Evolutionary conservation across 2,329 filamentous ascomycete species (phyloP).

Genomic region (Hysterium pulicare): DNA sequence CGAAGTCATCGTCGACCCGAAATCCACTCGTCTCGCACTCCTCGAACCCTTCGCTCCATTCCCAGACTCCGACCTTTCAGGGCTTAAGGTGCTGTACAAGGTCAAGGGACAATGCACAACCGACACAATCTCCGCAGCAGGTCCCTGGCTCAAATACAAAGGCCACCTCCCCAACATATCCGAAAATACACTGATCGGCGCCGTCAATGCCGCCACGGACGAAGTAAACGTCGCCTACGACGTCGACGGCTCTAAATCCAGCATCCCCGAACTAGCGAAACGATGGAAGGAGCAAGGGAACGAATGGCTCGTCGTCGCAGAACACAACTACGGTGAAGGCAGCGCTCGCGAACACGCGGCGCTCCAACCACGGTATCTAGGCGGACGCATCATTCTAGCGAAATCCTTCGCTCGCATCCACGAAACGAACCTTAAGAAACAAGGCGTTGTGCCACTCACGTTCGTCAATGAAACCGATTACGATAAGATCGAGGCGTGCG

Average conservation of each 20-base stretch:
- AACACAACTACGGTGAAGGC: conserved; percentile 96
- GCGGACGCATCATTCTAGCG: conserved; percentile 75
- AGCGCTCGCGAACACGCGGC: conserved; percentile 87
- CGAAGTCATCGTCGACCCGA: conserved; percentile 74
- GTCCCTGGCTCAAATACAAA: conserved; percentile 99
- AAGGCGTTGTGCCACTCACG: conserved; percentile 91
- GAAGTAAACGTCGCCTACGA: conserved; percentile 94
- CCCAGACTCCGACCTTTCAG: conserved; percentile 68
- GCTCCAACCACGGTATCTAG: conserved; percentile 85
- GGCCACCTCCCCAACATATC: conserved; percentile 97
- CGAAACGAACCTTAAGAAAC: conserved; percentile 95
- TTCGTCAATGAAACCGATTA: conserved; percentile 89
- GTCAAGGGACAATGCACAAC: conserved; percentile 98
- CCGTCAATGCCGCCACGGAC: conserved; percentile 84
- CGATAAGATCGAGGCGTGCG: conserved; percentile 75
- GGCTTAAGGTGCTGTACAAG: conserved; percentile 87
- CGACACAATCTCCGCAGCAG: conserved; percentile 95
- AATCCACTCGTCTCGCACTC: conserved; percentile 84
- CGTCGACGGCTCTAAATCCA: conserved; percentile 66
- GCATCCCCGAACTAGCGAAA: conserved; percentile 83
- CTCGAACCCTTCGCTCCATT: conserved; percentile 89
- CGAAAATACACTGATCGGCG: conserved; percentile 95
- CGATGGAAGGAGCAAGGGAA: conserved; percentile 73
- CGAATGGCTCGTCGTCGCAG: conserved; percentile 91
- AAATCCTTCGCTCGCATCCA: conserved; percentile 92